Evolutionary conservation across 2,329 filamentous ascomycete species (phyloP).

Genomic region (Lachnellula arida): DNA sequence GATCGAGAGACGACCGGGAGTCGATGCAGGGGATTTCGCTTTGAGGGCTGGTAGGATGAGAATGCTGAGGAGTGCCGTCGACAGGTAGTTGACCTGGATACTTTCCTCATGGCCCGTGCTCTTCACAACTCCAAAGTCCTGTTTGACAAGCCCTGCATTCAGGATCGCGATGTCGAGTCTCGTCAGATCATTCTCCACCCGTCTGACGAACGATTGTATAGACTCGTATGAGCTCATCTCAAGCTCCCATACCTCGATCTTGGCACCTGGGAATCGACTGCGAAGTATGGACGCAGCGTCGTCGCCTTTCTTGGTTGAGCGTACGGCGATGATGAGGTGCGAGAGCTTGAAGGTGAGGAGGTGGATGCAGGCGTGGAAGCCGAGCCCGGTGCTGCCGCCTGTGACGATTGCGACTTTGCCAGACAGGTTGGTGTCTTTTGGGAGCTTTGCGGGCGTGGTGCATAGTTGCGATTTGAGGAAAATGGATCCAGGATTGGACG

Average conservation of each 20-base stretch:
- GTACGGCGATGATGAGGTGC: constrained; percentile 44
- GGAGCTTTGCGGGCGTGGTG: not conserved
- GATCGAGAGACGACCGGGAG: constrained; percentile 27
- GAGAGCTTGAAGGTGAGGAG: constrained; percentile 38
- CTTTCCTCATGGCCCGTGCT: constrained; percentile 36
- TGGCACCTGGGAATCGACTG: constrained; percentile 30
- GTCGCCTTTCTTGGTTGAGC: constrained; percentile 40
- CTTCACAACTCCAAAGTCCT: constrained; percentile 10
- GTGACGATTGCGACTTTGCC: constrained; percentile 43
- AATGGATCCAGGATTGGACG: not conserved
- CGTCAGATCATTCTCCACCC: constrained; percentile 30
- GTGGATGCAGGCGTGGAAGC: constrained; percentile 38
- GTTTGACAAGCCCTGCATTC: constrained; percentile 37
- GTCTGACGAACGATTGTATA: constrained; percentile 38
- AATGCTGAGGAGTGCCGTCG: constrained; percentile 22
- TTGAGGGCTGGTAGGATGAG: constrained; percentile 28
- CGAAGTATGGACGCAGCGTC: constrained; percentile 34
- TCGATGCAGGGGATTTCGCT: not conserved
- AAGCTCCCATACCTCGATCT: constrained; percentile 44
- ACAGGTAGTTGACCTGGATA: constrained; percentile 35
- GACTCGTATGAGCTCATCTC: constrained; percentile 45
- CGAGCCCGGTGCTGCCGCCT: constrained; percentile 44
- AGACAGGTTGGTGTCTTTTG: constrained; percentile 20
- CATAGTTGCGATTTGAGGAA: not conserved
- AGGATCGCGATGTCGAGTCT: constrained; percentile 42